Evolutionary conservation across 2,329 filamentous ascomycete genomes (phyloP).

Genomic region (Orbilia oligospora): DNA sequence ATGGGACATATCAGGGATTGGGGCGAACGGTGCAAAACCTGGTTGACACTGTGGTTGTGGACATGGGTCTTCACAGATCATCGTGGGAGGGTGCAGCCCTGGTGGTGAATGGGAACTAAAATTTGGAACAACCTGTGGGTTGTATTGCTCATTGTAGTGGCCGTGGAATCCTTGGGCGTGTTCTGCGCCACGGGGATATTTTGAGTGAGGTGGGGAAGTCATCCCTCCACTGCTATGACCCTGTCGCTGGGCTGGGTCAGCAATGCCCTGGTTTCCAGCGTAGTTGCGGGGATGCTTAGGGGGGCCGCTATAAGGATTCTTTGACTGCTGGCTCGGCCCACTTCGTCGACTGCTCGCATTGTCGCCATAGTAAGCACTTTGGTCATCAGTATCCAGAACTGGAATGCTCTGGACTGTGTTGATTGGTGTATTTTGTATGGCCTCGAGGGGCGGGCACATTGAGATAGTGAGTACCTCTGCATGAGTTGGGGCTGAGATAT

Average conservation of each 20-base stretch:
- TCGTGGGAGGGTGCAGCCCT: slow-evolving; percentile 30
- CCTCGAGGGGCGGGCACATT: background rate
- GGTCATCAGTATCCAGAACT: slow-evolving; percentile 1
- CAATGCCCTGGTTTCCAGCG: slow-evolving; percentile 8
- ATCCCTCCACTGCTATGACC: slow-evolving; percentile 5
- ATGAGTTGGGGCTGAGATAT: background rate
- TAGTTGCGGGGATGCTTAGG: slow-evolving; percentile 28
- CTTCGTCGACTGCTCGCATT: slow-evolving; percentile 1
- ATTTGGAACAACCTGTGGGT: slow-evolving; percentile 17
- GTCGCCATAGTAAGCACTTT: slow-evolving; percentile 6
- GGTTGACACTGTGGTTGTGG: slow-evolving; percentile 49
- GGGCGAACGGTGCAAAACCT: background rate
- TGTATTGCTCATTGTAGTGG: slow-evolving; percentile 25
- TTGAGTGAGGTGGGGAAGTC: slow-evolving; percentile 10
- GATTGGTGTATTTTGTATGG: background rate
- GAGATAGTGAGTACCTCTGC: background rate
- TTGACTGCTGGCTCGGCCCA: background rate
- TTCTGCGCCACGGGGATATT: slow-evolving; percentile 17
- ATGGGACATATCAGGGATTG: slow-evolving; percentile 32
- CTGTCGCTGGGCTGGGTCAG: slow-evolving; percentile 25
- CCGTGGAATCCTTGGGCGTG: slow-evolving; percentile 14
- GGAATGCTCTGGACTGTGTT: slow-evolving; percentile 20
- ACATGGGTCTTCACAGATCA: slow-evolving; percentile 50
- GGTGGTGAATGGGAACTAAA: slow-evolving; percentile 23
- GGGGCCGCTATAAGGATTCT: slow-evolving; percentile 21